Conservation (phyloP, 345 rosid genomes). For the Moricandia arvensis region DNA sequence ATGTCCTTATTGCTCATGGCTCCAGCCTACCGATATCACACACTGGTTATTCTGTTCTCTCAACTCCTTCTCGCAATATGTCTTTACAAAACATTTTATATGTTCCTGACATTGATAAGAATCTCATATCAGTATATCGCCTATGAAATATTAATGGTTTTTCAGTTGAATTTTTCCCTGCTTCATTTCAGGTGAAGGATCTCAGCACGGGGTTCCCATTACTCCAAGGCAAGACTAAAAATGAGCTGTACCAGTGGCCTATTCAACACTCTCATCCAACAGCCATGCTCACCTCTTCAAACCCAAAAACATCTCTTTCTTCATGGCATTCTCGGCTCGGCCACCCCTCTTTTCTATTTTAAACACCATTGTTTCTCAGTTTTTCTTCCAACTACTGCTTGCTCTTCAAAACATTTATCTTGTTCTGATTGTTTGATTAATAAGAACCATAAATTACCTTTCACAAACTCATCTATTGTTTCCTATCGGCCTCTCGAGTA, state of each 20-base stretch:
- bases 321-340: not conserved
- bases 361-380: not conserved
- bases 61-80: not conserved
- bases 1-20: not conserved
- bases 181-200: not conserved
- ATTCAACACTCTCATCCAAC: not conserved
- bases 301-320: not conserved
- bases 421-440: not conserved
- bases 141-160: not conserved
- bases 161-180: not conserved
- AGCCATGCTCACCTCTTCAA: not conserved
- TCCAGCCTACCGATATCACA: not conserved
- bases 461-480: not conserved
- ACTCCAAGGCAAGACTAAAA: not conserved
- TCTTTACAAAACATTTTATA: not conserved
- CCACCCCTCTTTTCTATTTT: not conserved
- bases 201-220: not conserved
- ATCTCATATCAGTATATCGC: not conserved
- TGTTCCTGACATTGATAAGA: not conserved
- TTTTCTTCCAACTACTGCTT: not conserved
- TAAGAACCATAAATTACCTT: not conserved
- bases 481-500: not conserved
- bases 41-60: not conserved
- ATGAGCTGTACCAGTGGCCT: not conserved
- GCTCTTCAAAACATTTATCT: not conserved